phyloP scores from a whole-genome alignment of 192 early-diverging fungal genomes.

The Coemansia sp. region DNA sequence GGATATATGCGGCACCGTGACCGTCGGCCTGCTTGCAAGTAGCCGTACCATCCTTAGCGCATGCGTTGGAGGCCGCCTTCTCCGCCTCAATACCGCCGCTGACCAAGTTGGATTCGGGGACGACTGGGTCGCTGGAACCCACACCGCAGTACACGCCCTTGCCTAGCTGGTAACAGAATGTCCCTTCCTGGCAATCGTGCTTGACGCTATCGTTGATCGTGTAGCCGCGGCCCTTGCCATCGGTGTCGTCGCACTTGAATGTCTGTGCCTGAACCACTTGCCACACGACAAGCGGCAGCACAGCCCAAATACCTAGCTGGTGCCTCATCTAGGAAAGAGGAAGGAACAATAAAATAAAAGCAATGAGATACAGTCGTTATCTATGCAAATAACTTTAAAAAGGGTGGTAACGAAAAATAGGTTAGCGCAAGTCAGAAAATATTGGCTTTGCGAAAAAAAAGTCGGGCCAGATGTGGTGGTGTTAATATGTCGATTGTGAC shows the following conservation, averaged over 20 bases:
- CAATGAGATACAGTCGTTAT: background rate
- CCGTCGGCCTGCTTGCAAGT: constrained; percentile 15
- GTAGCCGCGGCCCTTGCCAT: constrained; percentile 21
- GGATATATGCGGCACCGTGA: constrained; percentile 8
- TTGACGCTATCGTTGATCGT: constrained; percentile 12
- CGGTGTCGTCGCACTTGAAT: constrained; percentile 24
- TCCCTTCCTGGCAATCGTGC: constrained; percentile 21
- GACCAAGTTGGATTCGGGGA: background rate
- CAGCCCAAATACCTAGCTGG: constrained; percentile 21
- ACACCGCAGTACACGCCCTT: constrained; percentile 31
- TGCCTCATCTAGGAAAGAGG: constrained; percentile 16
- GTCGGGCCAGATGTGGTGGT: background rate
- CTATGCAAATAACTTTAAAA: background rate
- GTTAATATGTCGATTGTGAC: background rate
- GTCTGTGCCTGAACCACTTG: constrained; percentile 23
- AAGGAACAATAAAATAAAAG: background rate
- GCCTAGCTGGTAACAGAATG: constrained; percentile 24
- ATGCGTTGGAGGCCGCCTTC: background rate
- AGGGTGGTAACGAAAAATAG: background rate
- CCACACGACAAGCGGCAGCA: constrained; percentile 20
- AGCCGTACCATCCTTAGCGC: constrained; percentile 15
- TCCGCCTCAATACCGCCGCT: background rate
- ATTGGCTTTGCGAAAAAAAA: background rate
- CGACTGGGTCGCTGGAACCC: constrained; percentile 2
- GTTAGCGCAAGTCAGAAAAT: background rate